phyloP scores from a whole-genome alignment of 352 stramenopile genomes.

The Pythium grandisporangium region DNA sequence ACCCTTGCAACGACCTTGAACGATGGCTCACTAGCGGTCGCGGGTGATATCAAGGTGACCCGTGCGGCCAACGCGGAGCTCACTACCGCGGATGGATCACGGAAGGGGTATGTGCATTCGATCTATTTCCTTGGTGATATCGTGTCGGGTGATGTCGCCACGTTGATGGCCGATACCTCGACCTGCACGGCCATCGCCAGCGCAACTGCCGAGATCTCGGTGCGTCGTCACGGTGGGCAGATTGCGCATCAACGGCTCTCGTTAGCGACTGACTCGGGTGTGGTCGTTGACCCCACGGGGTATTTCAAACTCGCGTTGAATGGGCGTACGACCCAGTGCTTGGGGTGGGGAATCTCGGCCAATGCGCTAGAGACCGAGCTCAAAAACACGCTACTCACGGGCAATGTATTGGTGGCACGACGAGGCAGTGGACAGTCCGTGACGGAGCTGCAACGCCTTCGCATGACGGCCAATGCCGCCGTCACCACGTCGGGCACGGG shows the following conservation, averaged over 20 bases:
- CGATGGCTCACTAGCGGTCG: too few species aligned
- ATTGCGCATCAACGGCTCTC: conserved; percentile 73
- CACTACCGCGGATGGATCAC: conserved; percentile 10
- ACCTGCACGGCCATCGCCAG: conserved; percentile 19
- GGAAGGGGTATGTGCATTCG: conserved; percentile 81
- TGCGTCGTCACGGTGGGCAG: conserved; percentile 65
- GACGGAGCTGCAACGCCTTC: conserved; percentile 62
- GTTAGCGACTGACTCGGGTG: conserved; percentile 74
- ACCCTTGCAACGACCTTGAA: conserved; percentile 16
- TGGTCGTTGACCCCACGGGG: conserved; percentile 38
- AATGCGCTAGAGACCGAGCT: conserved; percentile 32
- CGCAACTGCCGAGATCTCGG: conserved; percentile 21
- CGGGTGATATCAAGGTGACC: conserved; percentile 46
- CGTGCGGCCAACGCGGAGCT: conserved; percentile 9
- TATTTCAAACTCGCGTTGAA: conserved; percentile 43
- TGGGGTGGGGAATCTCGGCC: conserved; percentile 48
- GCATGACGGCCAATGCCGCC: conserved; percentile 53
- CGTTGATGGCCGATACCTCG: conserved; percentile 12
- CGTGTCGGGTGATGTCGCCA: conserved; percentile 79
- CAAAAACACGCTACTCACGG: conserved; percentile 22
- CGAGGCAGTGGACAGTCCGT: conserved; percentile 47
- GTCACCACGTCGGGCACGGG: conserved; percentile 33
- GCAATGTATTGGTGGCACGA: conserved; percentile 47
- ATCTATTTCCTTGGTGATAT: conserved; percentile 88
- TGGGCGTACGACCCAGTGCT: conserved; percentile 19